These are phyloP conservation scores for Metschnikowia sp. DNA, from an alignment of 805 yeast genomes.

Conservation along the genomic window DNA sequence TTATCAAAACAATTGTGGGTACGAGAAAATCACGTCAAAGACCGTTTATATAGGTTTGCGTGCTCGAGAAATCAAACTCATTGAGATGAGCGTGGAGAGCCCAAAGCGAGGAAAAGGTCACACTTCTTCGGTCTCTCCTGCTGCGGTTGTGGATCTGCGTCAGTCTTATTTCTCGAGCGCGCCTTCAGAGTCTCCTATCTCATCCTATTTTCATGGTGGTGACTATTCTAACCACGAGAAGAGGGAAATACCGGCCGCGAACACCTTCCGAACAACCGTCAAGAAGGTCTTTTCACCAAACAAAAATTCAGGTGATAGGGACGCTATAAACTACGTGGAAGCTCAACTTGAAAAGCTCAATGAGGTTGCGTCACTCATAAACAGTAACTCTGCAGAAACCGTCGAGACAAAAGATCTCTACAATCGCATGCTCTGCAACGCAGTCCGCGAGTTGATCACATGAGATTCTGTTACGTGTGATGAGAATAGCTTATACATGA, in stretches of 20 bases:
- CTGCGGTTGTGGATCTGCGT: background rate
- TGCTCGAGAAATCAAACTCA: conserved; percentile 43
- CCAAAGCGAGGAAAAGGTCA: conserved; percentile 4
- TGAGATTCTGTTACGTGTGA: background rate
- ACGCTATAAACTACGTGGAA: conserved; percentile 26
- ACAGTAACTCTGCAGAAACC: conserved; percentile 13
- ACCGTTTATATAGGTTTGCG: conserved; percentile 43
- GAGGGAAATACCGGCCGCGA: conserved; percentile 4
- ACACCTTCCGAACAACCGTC: conserved; percentile 32
- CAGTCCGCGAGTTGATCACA: conserved; percentile 9
- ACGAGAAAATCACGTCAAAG: conserved; percentile 29
- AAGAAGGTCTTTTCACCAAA: conserved; percentile 35
- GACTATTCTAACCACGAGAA: conserved; percentile 3
- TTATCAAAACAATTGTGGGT: conserved; percentile 35
- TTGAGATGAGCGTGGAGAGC: conserved; percentile 36
- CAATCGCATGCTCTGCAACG: conserved; percentile 16
- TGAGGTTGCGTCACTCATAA: conserved; percentile 18
- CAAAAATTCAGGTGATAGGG: conserved; percentile 32
- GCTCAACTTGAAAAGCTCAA: conserved; percentile 27
- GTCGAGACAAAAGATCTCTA: conserved; percentile 13
- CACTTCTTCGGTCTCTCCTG: conserved; percentile 3
- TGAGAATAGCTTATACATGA: background rate
- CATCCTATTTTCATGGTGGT: conserved; percentile 9
- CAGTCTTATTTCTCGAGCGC: background rate
- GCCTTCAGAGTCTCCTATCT: conserved; percentile 8